Conservation (phyloP, 2,329 filamentous ascomycete genomes). For the Incumbomyces delicatus region DNA sequence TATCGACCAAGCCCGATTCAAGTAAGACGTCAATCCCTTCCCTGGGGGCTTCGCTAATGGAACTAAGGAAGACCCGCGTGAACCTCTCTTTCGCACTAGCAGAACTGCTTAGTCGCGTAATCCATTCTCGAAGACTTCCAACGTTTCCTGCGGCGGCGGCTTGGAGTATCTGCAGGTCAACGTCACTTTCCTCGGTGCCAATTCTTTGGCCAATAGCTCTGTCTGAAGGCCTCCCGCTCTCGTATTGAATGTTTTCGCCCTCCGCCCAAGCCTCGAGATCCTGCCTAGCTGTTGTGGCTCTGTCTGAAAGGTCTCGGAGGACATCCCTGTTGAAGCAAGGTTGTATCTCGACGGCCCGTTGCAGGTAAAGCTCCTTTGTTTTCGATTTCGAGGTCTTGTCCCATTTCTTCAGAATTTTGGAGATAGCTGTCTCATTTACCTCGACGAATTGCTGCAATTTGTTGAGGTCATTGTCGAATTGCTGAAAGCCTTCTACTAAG, state of each 20-base stretch:
- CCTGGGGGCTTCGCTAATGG: conserved; percentile 74
- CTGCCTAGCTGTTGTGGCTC: conserved; percentile 89
- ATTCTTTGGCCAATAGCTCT: conserved; percentile 30
- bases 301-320: conserved; percentile 91
- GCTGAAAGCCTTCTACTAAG: conserved; percentile 90
- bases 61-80: conserved; percentile 81
- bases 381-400: conserved; percentile 99
- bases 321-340: conserved; percentile 97
- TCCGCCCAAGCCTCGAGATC: conserved; percentile 96
- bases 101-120: conserved; percentile 57
- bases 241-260: conserved; percentile 83
- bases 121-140: conserved; percentile 66
- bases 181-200: conserved; percentile 77
- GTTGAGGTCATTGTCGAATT: conserved; percentile 92
- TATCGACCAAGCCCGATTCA: conserved; percentile 71
- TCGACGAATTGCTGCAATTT: conserved; percentile 97
- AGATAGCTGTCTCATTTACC: conserved; percentile 94
- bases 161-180: conserved; percentile 79
- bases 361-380: conserved; percentile 94
- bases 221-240: conserved; percentile 39
- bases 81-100: conserved; percentile 62
- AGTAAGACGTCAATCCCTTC: conserved; percentile 67
- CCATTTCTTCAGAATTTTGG: conserved; percentile 99
- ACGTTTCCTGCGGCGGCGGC: conserved; percentile 75
- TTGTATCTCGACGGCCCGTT: conserved; percentile 90